Evolutionary conservation across 768 basidiomycete species (phyloP).

Genomic region (Mycena metata): DNA sequence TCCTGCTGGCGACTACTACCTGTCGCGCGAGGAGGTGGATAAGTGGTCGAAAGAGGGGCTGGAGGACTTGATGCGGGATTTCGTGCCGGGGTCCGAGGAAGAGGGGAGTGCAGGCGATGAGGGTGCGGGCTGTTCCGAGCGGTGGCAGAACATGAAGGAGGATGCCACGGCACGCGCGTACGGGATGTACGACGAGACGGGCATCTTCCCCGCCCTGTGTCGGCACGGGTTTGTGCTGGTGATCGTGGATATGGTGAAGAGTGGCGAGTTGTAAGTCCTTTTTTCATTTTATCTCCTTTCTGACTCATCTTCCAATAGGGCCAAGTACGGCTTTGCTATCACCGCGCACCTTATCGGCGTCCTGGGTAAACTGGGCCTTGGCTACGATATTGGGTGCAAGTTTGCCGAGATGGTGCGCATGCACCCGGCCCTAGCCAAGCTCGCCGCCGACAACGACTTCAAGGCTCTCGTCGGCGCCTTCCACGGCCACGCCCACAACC

Average conservation of each 20-base stretch:
- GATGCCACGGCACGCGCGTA: not conserved
- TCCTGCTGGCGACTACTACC: too few species aligned
- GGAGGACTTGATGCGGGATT: not conserved
- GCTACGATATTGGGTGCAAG: slow-evolving; percentile 3
- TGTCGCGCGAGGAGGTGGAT: not conserved
- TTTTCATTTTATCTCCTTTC: too few species aligned
- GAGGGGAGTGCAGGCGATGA: slow-evolving; percentile 10
- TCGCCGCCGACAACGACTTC: not conserved
- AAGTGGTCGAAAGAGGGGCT: not conserved
- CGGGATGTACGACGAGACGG: slow-evolving; percentile 34
- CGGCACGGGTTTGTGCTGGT: slow-evolving; percentile 41
- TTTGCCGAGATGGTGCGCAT: too few species aligned
- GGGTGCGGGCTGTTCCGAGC: slow-evolving; percentile 40
- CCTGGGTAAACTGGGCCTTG: slow-evolving; percentile 10
- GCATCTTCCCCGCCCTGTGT: slow-evolving; percentile 42
- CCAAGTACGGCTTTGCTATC: not conserved
- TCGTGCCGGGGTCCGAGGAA: slow-evolving; percentile 3
- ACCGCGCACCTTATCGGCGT: not conserved
- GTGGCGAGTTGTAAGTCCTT: slow-evolving; percentile 27
- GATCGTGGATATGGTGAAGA: slow-evolving; percentile 41
- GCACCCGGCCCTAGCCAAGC: not conserved
- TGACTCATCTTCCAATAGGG: not conserved
- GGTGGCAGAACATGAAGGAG: slow-evolving; percentile 41
- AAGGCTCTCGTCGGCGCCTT: slow-evolving; percentile 2
- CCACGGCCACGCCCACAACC: slow-evolving; percentile 21